Conservation (phyloP, 2,329 filamentous ascomycete species). For the Ceratocystiopsis minuta region DNA sequence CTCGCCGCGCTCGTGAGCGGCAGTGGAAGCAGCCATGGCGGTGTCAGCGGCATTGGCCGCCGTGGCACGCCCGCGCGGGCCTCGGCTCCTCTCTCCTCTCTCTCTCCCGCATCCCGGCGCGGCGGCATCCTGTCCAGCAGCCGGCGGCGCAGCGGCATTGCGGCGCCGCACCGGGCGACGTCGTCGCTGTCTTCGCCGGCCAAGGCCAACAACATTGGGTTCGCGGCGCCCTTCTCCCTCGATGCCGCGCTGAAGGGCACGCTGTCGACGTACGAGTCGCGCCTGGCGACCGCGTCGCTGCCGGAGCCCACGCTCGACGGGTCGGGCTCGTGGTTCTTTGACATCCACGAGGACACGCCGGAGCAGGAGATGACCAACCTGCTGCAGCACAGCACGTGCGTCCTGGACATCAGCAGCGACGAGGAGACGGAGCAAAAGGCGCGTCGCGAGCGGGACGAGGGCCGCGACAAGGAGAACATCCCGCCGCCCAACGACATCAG, state of each 20-base stretch:
- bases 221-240: conserved; percentile 56
- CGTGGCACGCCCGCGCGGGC: no score
- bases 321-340: conserved; percentile 57
- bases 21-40: conserved; percentile 29
- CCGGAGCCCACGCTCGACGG: no score
- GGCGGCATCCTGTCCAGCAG: conserved; percentile 44
- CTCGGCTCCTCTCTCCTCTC: no score
- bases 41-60: conserved; percentile 30
- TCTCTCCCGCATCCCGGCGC: conserved; percentile 17
- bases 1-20: no score
- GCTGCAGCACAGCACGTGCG: conserved; percentile 76
- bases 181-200: conserved; percentile 48
- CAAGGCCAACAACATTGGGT: conserved; percentile 36
- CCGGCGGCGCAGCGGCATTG: neutral
- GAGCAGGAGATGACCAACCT: conserved; percentile 85
- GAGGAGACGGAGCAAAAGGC: conserved; percentile 50
- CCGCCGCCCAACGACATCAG: conserved; percentile 52
- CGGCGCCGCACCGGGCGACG: neutral
- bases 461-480: conserved; percentile 81
- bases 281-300: neutral
- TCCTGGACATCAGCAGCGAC: conserved; percentile 77
- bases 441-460: conserved; percentile 33
- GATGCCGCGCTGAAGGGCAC: conserved; percentile 69
- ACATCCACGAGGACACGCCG: conserved; percentile 81
- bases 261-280: conserved; percentile 39